Percentiles rank a stretch among this genome's conserved stretches.
Conservation (phyloP, 805 yeast species). For the Lipomyces yamadae region DNA sequence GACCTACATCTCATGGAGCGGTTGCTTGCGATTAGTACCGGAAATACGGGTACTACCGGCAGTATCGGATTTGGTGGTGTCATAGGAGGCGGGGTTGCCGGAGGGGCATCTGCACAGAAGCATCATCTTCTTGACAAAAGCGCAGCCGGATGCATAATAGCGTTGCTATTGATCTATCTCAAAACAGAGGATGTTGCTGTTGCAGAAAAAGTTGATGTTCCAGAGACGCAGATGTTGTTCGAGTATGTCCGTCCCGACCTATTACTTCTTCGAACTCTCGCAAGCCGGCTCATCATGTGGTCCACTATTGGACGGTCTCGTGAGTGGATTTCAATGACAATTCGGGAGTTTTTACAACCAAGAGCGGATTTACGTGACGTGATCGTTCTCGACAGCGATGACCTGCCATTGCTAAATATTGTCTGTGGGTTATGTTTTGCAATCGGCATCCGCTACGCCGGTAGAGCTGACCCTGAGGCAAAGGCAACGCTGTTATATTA, state of each 20-base stretch:
- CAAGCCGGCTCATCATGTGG: constrained; percentile 75
- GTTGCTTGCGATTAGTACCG: constrained; percentile 60
- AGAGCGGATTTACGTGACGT: constrained; percentile 27
- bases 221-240: constrained; percentile 60
- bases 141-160: constrained; percentile 73
- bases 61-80: constrained; percentile 13
- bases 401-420: constrained; percentile 64
- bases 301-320: constrained; percentile 55
- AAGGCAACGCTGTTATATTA: constrained; percentile 60
- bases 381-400: constrained; percentile 58
- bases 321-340: constrained; percentile 62
- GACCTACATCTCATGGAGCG: constrained; percentile 69
- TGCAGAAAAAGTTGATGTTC: constrained; percentile 66
- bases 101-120: constrained; percentile 65
- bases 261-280: constrained; percentile 65
- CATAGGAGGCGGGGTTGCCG: constrained; percentile 29
- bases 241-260: constrained; percentile 82
- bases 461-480: constrained; percentile 61
- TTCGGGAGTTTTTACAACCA: constrained; percentile 55
- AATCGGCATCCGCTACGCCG: constrained; percentile 76
- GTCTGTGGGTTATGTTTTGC: constrained; percentile 77
- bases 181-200: constrained; percentile 64
- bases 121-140: constrained; percentile 64
- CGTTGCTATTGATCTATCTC: constrained; percentile 73
- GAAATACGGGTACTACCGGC: constrained; percentile 39